Percentiles rank a stretch among this genome's conserved stretches.
These are phyloP conservation scores for Nothopassalora personata DNA, from an alignment of 2,329 filamentous ascomycete genomes.

Conservation along the genomic window DNA sequence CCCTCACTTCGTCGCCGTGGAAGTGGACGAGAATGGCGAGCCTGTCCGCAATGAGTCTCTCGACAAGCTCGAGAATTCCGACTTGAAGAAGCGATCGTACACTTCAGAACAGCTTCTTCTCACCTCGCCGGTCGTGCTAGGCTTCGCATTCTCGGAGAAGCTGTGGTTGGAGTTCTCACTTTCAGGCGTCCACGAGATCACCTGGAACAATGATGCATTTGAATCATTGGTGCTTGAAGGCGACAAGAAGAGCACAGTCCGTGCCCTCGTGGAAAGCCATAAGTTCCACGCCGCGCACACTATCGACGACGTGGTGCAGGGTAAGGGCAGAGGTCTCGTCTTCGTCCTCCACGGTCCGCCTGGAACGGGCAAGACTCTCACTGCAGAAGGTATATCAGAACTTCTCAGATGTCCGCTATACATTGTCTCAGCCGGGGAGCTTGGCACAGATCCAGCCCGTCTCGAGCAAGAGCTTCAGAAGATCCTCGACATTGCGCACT, in stretches of 20 bases:
- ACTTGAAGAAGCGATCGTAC: slow-evolving; percentile 44
- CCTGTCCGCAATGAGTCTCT: slow-evolving; percentile 55
- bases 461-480: slow-evolving; percentile 75
- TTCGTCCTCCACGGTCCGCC: slow-evolving; percentile 78
- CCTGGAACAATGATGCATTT: slow-evolving; percentile 80
- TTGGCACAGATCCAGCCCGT: slow-evolving; percentile 69
- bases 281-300: slow-evolving; percentile 75
- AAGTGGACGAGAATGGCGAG: slow-evolving; percentile 51
- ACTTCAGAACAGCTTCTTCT: slow-evolving; percentile 80
- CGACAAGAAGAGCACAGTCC: slow-evolving; percentile 61
- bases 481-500: slow-evolving; percentile 78
- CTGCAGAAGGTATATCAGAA: slow-evolving; percentile 80
- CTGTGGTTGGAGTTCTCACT: slow-evolving; percentile 85
- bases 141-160: slow-evolving; percentile 84
- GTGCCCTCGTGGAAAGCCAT: slow-evolving; percentile 76
- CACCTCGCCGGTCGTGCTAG: slow-evolving; percentile 76
- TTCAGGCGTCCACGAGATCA: slow-evolving; percentile 70
- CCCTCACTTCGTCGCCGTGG: slow-evolving; percentile 49
- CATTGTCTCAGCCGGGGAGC: slow-evolving; percentile 74
- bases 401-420: slow-evolving; percentile 76
- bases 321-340: slow-evolving; percentile 82
- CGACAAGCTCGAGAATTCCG: slow-evolving; percentile 46
- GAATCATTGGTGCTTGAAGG: slow-evolving; percentile 68
- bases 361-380: slow-evolving; percentile 83
- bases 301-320: slow-evolving; percentile 66